Evolutionary conservation across 2,329 filamentous ascomycete species (phyloP), one percentile per base, ranked within the genome.

Genomic region (Claviceps maximensis): DNA sequence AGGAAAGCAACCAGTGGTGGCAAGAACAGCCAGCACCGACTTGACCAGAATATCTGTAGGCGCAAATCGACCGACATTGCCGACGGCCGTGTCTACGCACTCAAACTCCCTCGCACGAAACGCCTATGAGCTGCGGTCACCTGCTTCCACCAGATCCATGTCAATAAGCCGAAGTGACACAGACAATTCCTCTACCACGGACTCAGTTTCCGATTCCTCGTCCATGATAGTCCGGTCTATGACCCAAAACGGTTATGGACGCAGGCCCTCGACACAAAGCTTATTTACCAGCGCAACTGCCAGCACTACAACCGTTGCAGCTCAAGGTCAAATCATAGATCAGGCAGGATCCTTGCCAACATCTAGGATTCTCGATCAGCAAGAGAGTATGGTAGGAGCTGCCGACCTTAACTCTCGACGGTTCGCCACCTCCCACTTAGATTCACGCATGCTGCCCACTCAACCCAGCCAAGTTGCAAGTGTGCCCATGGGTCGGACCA

Each of bases 401-500:
- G n/a, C n/a, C 52, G 59, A 56, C 9, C 61, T 66, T 19, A 49
- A 58, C 33, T 58, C 57, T 36, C 55, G 55, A 27, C 56, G 58
- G 21, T 58, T 56, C 10, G 54, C 58, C 8, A 57, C 61, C 3
- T 67, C 63, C 13, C 57, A 67, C 19, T 60, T 65, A 8, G 67
- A 69, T 27, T 67, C 69, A 9, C 61, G 67, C 23, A 72, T 78
- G 53, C 71, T 69, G 4, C 77, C 77, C 25, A 79, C 76, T 0
- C 71, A 71, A 52, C 76, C 75, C 4, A 75, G 69, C 45, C 63
- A 69, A 12, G 66, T 69, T 15, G 65, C 73, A 27, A 65, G 65
- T 15, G 68, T 78, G 8, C 76, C 74, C 4, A 66, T 82, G 49
- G 77, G 71, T n/a, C 70, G 78, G 54, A 77, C 78, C n/a, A 80